A percentile compares a stretch with the other conserved stretches of the same genome.
phyloP scores from a whole-genome alignment of 352 stramenopile species.

The Phytopythium oedochilum region DNA sequence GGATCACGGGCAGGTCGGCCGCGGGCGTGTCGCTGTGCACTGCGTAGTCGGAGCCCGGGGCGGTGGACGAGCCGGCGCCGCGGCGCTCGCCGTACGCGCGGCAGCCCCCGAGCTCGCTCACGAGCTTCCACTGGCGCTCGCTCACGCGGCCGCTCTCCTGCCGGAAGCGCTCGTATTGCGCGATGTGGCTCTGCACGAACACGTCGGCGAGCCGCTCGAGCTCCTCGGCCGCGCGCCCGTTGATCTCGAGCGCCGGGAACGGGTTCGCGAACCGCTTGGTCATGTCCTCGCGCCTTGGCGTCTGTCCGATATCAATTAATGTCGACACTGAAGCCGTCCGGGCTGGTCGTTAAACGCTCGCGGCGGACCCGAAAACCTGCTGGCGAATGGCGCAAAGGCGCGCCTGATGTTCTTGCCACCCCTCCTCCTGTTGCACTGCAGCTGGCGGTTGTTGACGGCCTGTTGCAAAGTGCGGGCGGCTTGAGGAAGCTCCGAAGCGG shows the following conservation, averaged over 20 bases:
- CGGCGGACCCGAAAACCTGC: too few relatives aligned
- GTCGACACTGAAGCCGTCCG: too few relatives aligned
- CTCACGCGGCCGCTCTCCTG: conserved; percentile 28
- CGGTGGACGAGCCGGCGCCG: conserved; percentile 16
- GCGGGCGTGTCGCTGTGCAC: conserved; percentile 18
- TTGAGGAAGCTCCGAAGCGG: too few relatives aligned
- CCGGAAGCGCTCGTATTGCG: conserved; percentile 36
- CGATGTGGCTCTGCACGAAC: conserved; percentile 35
- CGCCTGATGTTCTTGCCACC: too few relatives aligned
- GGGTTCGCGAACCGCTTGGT: conserved; percentile 36
- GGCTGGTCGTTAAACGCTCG: too few relatives aligned
- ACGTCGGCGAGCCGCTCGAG: conserved; percentile 23
- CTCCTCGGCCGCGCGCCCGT: conserved; percentile 14
- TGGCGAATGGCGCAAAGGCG: too few relatives aligned
- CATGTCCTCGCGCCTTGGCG: conserved; percentile 5
- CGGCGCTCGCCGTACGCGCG: conserved; percentile 32
- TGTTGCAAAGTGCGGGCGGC: too few relatives aligned
- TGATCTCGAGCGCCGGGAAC: conserved; percentile 30
- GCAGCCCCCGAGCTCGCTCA: conserved; percentile 32
- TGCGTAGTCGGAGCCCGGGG: conserved; percentile 16
- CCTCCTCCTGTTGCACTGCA: too few relatives aligned
- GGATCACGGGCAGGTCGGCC: conserved; percentile 17
- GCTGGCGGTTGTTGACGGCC: too few relatives aligned
- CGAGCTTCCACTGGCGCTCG: conserved; percentile 29
- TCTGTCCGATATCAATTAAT: too few relatives aligned